Conservation (phyloP, 257 asterid genomes). For the Capsicum baccatum region DNA sequence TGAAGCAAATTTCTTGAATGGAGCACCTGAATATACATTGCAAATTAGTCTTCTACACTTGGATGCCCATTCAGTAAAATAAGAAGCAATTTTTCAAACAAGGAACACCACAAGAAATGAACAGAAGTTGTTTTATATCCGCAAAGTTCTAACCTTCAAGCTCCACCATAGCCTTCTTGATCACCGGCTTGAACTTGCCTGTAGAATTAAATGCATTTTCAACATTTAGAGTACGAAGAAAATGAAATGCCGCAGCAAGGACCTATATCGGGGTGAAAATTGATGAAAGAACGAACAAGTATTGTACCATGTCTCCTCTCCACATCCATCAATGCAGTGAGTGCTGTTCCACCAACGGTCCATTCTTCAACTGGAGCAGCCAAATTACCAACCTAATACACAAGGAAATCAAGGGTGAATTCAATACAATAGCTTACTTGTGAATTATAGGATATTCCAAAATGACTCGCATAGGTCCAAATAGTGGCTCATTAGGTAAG, state of each 20-base stretch:
- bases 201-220: conserved; percentile 29
- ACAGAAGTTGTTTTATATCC: background rate
- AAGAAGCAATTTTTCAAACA: background rate
- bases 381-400: conserved; percentile 87
- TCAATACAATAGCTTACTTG: background rate
- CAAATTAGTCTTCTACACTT: conserved; percentile 14
- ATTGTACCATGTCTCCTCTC: conserved; percentile 94
- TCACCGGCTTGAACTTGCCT: conserved; percentile 99
- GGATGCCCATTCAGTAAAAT: background rate
- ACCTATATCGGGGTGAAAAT: background rate
- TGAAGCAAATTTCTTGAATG: conserved; percentile 84
- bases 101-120: background rate
- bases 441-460: background rate
- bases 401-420: conserved; percentile 14
- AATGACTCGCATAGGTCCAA: background rate
- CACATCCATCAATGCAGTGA: conserved; percentile 95
- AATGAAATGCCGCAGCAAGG: background rate
- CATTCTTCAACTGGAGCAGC: conserved; percentile 91
- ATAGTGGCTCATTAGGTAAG: background rate
- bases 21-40: conserved; percentile 63
- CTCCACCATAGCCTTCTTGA: conserved; percentile 99
- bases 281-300: conserved; percentile 14
- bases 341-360: conserved; percentile 97
- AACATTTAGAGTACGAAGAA: background rate
- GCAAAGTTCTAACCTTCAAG: conserved; percentile 64